Evolutionary conservation across 331 rosid genomes (phyloP).

Genomic region (Malus hybrid): DNA sequence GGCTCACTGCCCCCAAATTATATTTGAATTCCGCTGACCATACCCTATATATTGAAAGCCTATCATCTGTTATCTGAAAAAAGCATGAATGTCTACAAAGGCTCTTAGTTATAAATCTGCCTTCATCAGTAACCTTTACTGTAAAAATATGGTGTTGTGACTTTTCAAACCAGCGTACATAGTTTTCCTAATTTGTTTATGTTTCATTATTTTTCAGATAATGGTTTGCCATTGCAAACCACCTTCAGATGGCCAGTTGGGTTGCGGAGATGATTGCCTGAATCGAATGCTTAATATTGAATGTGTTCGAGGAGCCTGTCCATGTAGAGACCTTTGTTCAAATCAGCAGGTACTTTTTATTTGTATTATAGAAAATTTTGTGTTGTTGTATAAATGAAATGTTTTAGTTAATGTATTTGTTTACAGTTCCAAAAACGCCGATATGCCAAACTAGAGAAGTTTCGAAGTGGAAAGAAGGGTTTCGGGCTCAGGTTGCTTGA

Average conservation of each 20-base stretch:
- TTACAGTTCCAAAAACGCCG: slow-evolving; percentile 89
- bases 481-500: slow-evolving; percentile 76
- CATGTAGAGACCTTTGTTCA: slow-evolving; percentile 82
- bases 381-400: slow-evolving; percentile 14
- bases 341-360: slow-evolving; percentile 75
- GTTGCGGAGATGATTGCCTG: slow-evolving; percentile 94
- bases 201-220: slow-evolving; percentile 39
- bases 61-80: neutral
- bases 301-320: slow-evolving; percentile 87
- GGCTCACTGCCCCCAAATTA: neutral
- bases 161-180: neutral
- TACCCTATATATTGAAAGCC: neutral
- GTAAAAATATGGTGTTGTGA: slow-evolving; percentile 2
- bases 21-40: neutral
- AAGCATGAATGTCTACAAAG: neutral
- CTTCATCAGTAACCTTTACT: neutral
- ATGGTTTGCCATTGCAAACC: slow-evolving; percentile 93
- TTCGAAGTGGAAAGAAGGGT: slow-evolving; percentile 91
- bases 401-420: slow-evolving; percentile 17
- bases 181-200: slow-evolving; percentile 11
- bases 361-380: slow-evolving; percentile 5
- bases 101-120: neutral
- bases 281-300: slow-evolving; percentile 92
- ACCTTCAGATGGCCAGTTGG: slow-evolving; percentile 49
- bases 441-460: slow-evolving; percentile 71